Evolutionary conservation across 345 rosid genomes (phyloP).

Genomic region (Isatis tinctoria): DNA sequence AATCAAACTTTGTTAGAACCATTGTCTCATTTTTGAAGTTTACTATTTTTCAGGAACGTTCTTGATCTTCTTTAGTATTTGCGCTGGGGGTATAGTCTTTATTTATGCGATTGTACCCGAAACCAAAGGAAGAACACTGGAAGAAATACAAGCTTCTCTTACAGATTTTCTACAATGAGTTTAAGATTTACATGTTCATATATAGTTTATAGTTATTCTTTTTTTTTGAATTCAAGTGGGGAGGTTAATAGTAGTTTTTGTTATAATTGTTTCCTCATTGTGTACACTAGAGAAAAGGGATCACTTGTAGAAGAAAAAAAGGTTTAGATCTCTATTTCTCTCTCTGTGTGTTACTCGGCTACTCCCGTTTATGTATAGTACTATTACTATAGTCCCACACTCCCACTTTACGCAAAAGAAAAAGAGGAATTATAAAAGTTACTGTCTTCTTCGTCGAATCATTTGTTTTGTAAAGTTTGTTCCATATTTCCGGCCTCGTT

Average conservation of each 20-base stretch:
- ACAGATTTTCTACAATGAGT: conserved; percentile 28
- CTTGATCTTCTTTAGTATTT: conserved; percentile 39
- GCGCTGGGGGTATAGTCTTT: conserved; percentile 31
- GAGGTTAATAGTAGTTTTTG: conserved; percentile 19
- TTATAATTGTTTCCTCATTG: conserved; percentile 13
- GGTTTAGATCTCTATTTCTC: background rate
- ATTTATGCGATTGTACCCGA: conserved; percentile 54
- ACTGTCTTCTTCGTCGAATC: background rate
- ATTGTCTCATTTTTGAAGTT: background rate
- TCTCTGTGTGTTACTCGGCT: background rate
- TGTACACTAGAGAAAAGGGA: conserved; percentile 4
- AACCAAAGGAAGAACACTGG: conserved; percentile 58
- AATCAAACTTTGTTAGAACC: background rate
- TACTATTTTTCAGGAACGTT: conserved; percentile 45
- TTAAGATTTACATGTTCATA: background rate
- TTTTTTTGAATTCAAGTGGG: background rate
- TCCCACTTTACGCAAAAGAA: background rate
- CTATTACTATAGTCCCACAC: too few relatives aligned
- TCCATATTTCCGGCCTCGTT: background rate
- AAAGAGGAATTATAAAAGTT: too few relatives aligned
- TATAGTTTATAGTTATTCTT: background rate
- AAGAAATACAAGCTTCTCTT: conserved; percentile 52
- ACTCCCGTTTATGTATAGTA: conserved; percentile 15
- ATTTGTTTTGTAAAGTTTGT: background rate
- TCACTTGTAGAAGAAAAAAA: background rate